Percentiles rank a stretch among this genome's conserved stretches.
phyloP scores from a whole-genome alignment of 208 protist genomes.

The Trypanosoma scelopori region DNA sequence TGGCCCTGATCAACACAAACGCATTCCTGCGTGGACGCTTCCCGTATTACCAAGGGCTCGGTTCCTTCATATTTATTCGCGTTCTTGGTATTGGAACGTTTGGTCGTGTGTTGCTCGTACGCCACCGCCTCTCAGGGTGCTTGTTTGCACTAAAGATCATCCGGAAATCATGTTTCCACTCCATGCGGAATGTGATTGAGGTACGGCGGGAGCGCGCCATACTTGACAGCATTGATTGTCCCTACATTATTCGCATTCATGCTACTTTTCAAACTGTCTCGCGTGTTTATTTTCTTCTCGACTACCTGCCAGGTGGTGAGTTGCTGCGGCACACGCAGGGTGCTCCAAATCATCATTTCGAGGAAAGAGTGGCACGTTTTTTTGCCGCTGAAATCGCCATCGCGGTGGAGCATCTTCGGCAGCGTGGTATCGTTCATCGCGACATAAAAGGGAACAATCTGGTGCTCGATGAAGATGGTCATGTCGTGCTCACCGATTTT shows the following conservation, averaged over 20 bases:
- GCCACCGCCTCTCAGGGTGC: slow-evolving; percentile 48
- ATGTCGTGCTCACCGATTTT: slow-evolving; percentile 85
- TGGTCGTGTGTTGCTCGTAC: slow-evolving; percentile 73
- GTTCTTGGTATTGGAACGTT: slow-evolving; percentile 76
- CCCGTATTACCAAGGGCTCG: slow-evolving; percentile 38
- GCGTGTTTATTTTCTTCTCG: slow-evolving; percentile 88
- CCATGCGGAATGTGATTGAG: slow-evolving; percentile 58
- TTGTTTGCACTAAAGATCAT: slow-evolving; percentile 83
- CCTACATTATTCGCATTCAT: slow-evolving; percentile 88
- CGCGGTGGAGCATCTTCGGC: slow-evolving; percentile 82
- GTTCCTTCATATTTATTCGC: slow-evolving; percentile 53
- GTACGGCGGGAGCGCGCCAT: slow-evolving; percentile 72
- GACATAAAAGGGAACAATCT: slow-evolving; percentile 92
- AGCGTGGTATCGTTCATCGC: slow-evolving; percentile 73
- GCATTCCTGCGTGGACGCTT: slow-evolving; percentile 46
- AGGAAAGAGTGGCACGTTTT: slow-evolving; percentile 69
- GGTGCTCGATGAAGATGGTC: slow-evolving; percentile 73
- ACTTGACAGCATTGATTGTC: slow-evolving; percentile 66
- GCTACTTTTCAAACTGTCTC: slow-evolving; percentile 80
- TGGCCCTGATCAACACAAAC: slow-evolving; percentile 19
- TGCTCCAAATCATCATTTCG: slow-evolving; percentile 47
- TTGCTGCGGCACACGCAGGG: slow-evolving; percentile 90
- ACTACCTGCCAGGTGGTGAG: slow-evolving; percentile 93
- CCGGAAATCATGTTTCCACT: slow-evolving; percentile 51
- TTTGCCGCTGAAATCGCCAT: slow-evolving; percentile 91